Evolutionary conservation across 2,329 filamentous ascomycete species (phyloP), one percentile per base, ranked within the genome.

Genomic region (Diplodia sapinea): DNA sequence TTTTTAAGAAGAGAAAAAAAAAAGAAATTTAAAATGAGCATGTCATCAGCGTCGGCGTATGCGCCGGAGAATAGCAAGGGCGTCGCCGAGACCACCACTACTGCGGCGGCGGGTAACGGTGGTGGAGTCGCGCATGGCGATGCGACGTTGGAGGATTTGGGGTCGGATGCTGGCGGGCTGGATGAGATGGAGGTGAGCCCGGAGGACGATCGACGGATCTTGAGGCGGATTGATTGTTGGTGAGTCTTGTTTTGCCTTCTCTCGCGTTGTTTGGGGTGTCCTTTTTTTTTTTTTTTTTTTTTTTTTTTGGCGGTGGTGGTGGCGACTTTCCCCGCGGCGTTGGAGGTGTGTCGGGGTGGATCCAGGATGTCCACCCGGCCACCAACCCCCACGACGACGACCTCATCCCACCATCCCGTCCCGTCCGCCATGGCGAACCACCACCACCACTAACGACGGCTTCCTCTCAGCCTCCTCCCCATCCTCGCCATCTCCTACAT

Each of bases 401-500:
- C 31, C 31, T 8, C 31, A 8, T 33, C 31, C 31, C 31, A 7
- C 3, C 31, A 8, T 33, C 31, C 31, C 31, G 2, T 33, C 31
- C 5, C 31, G 6, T 33, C 31, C 31, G 8, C 8, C 5, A 33
- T 33, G 6, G 4, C 20, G 5, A 7, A 20, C 36, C 17, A 23
- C n/a, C 4, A 17, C 23, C 38, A 7, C 31, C 20, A 15, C 33
- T 17, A 43, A 33, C 52, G 7, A 55, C 26, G 4, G 23, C n/a
- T n/a, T n/a, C n/a, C n/a, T 13, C n/a, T 15, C 29, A 50, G 43
- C 59, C 43, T 62, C 59, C 59, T 73, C 8, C 71, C 71, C 50
- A 50, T 73, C 52, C 71, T 72, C 65, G 68, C 66, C 9, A 43
- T 71, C 8, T 71, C 69, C 1, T 72, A 73, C 49, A 55, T 71